Percentiles rank a stretch among this genome's conserved stretches.
Conservation (phyloP, 768 basidiomycete genomes). For the Termitomyces sp. region DNA sequence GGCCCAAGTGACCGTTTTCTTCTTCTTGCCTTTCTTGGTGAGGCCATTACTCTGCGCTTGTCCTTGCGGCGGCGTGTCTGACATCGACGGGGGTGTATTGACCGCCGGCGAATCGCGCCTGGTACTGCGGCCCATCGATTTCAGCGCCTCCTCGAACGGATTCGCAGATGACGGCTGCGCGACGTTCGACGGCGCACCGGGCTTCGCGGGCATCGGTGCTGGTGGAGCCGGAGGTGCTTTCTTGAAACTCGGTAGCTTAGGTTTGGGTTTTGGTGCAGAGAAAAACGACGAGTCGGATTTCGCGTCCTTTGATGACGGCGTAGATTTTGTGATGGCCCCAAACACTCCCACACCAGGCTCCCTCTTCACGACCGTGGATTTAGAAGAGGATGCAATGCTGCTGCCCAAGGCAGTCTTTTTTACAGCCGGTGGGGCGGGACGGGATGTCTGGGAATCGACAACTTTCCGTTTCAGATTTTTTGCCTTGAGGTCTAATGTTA, state of each 20-base stretch:
- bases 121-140: constrained; percentile 60
- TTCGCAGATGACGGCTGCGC: constrained; percentile 75
- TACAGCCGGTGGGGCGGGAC: constrained; percentile 49
- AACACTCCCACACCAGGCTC: constrained; percentile 30
- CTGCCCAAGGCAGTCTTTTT: constrained; percentile 58
- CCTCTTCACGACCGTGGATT: constrained; percentile 49
- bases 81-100: constrained; percentile 45
- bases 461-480: constrained; percentile 67
- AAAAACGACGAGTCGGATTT: constrained; percentile 88
- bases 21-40: constrained; percentile 49
- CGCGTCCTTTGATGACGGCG: constrained; percentile 68
- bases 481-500: constrained; percentile 40
- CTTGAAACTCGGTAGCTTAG: constrained; percentile 82
- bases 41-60: constrained; percentile 19
- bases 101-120: constrained; percentile 56
- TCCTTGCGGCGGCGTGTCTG: constrained; percentile 24
- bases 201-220: constrained; percentile 18
- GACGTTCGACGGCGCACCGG: constrained; percentile 31
- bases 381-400: constrained; percentile 32
- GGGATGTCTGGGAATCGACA: constrained; percentile 15
- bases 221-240: constrained; percentile 48
- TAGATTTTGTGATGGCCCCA: constrained; percentile 8
- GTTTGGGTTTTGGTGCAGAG: constrained; percentile 79
- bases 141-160: constrained; percentile 80
- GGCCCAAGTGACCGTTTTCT: constrained; percentile 78